These are phyloP conservation scores for Quercus mongolica DNA, from an alignment of 306 rosid species.

Conservation along the genomic window DNA sequence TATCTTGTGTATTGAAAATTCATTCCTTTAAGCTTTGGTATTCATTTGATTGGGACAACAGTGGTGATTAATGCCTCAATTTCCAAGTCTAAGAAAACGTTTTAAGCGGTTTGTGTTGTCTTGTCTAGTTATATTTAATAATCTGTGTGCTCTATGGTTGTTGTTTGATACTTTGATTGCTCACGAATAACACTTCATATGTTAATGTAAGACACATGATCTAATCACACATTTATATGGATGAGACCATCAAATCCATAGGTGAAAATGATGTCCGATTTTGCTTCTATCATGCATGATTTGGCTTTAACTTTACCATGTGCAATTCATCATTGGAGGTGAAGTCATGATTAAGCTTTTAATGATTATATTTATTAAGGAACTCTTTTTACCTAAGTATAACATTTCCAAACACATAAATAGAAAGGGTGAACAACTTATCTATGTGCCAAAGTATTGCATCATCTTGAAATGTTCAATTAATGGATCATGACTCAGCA, in stretches of 20 bases:
- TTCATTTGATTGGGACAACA: neutral
- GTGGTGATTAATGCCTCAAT: neutral
- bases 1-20: neutral
- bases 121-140: neutral
- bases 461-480: neutral
- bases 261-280: constrained; percentile 36
- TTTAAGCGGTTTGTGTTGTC: no score
- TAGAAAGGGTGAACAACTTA: constrained; percentile 8
- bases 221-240: constrained; percentile 21
- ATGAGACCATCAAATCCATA: constrained; percentile 12
- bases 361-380: neutral
- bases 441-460: neutral
- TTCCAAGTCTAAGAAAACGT: neutral
- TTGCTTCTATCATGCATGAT: constrained; percentile 17
- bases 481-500: neutral
- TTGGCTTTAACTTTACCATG: constrained; percentile 17
- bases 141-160: neutral
- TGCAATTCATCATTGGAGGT: constrained; percentile 25
- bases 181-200: no score
- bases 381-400: constrained; percentile 15
- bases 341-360: constrained; percentile 20
- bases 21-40: neutral
- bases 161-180: no score
- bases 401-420: constrained; percentile 8
- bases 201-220: constrained; percentile 11